phyloP scores from a whole-genome alignment of 176 grass and related monocot genomes.

The Oryza longistaminata region DNA sequence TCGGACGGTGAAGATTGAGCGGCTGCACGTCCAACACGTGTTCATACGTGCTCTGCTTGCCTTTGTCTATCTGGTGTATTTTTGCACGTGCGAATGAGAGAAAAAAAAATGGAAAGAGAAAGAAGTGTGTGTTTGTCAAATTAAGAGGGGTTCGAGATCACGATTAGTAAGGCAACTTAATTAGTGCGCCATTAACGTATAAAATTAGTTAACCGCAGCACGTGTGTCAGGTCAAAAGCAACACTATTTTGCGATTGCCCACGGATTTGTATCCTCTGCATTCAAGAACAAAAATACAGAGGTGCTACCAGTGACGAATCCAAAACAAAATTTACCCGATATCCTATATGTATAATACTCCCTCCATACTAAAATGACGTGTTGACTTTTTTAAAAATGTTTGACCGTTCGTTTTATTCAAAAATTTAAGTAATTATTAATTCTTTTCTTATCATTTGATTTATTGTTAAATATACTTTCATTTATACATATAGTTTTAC shows the following conservation, averaged over 20 bases:
- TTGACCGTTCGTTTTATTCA: no score
- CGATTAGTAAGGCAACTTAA: neutral
- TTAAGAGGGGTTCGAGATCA: neutral
- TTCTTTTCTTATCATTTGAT: no score
- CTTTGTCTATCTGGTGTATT: neutral
- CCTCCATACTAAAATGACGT: no score
- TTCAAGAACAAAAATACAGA: no score
- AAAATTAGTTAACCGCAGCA: neutral
- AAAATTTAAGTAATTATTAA: no score
- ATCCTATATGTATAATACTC: no score
- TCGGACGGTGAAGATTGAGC: neutral
- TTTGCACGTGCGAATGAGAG: constrained; percentile 17
- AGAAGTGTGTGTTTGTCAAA: neutral
- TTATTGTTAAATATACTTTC: no score
- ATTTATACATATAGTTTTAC: no score
- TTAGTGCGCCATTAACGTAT: neutral
- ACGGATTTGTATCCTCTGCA: no score
- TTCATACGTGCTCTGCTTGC: neutral
- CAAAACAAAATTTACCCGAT: no score
- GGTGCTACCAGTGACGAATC: no score
- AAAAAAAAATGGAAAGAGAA: neutral
- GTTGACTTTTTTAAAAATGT: no score
- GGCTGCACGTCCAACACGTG: constrained; percentile 16
- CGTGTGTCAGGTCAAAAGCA: neutral
- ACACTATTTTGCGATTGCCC: neutral